Evolutionary conservation across 2,329 filamentous ascomycete genomes (phyloP), one percentile per base, ranked within the genome.

Genomic region (Talaromyces rugulosus): DNA sequence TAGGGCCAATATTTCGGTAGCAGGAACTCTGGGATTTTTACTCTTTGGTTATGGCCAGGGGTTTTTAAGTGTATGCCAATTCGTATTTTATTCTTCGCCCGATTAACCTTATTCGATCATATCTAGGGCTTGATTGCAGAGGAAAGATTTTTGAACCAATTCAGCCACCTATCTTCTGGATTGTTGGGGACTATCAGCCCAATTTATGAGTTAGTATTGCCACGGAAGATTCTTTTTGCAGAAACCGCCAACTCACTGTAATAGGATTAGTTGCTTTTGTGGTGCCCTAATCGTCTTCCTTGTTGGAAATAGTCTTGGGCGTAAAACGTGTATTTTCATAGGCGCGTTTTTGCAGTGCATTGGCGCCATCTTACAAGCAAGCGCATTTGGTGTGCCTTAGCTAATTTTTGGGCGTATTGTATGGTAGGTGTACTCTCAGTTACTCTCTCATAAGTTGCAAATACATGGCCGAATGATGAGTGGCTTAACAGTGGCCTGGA

Each of bases 401-500:
- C n/a, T 40, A 5, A 40, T 40, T 40, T 14, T 40, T 7, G 36
- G 36, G 16, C 36, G 36, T 14, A 40, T 40, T 40, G 14, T 40
- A 5, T 40, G 14, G 36, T 40, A n/a, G 5, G 36, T 16, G 4
- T 16, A 7, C n/a, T n/a, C 16, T 7, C 36, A 8, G 14, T 8
- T 4, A 12, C 6, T 8, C n/a, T 40, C 36, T 40, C 16, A 5
- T 40, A n/a, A 23, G 5, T n/a, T n/a, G 5, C 16, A 16, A 23
- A 23, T 23, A 23, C 23, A n/a, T 40, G 11, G 33, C 5, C n/a
- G 5, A 8, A 14, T 40, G 36, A 40, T 40, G 14, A n/a, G 5
- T 40, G n/a, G 5, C 6, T 6, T n/a, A 16, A 40, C 16, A 40
- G 36, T 40, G 36, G 14, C 36, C 36, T 40, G 7, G 65, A 68